These are phyloP conservation scores for Talaromyces liani DNA, from an alignment of 495 filamentous ascomycete species.

Conservation along the genomic window DNA sequence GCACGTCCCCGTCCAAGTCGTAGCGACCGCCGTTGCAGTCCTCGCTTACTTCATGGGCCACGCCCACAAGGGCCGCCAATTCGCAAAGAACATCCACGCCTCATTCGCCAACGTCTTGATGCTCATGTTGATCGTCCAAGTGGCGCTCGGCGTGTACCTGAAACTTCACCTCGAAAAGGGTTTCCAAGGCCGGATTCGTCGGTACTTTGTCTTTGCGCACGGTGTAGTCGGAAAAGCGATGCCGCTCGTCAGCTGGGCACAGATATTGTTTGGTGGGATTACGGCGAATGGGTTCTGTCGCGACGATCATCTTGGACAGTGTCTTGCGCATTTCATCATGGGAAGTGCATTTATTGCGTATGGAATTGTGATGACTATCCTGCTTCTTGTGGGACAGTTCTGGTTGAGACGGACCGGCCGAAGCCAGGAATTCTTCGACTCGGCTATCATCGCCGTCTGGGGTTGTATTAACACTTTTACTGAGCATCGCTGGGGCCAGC, in stretches of 20 bases:
- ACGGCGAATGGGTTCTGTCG: conserved; percentile 90
- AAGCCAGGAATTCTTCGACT: conserved; percentile 97
- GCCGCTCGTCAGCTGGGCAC: conserved; percentile 82
- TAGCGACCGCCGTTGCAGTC: conserved; percentile 67
- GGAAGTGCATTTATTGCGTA: conserved; percentile 94
- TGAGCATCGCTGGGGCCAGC: conserved; percentile 85
- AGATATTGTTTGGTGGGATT: conserved; percentile 97
- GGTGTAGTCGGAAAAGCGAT: conserved; percentile 79
- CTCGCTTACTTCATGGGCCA: conserved; percentile 89
- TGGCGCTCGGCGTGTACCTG: conserved; percentile 77
- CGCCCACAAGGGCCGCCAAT: conserved; percentile 80
- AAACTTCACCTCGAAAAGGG: conserved; percentile 83
- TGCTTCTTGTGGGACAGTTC: conserved; percentile 79
- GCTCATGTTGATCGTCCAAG: conserved; percentile 67
- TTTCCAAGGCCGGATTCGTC: conserved; percentile 69
- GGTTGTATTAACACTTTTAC: conserved; percentile 97
- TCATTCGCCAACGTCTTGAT: conserved; percentile 73
- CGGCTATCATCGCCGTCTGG: conserved; percentile 83
- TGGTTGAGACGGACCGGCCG: conserved; percentile 81
- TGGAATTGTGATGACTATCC: conserved; percentile 76
- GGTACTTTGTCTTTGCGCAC: conserved; percentile 62
- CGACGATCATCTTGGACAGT: conserved; percentile 87
- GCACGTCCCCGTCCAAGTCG: conserved; percentile 85
- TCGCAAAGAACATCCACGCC: conserved; percentile 75
- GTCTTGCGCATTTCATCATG: conserved; percentile 97